Percentiles rank a stretch among this genome's conserved stretches.
These are phyloP conservation scores for Physaria fendleri DNA, from an alignment of 345 rosid genomes.

Conservation along the genomic window DNA sequence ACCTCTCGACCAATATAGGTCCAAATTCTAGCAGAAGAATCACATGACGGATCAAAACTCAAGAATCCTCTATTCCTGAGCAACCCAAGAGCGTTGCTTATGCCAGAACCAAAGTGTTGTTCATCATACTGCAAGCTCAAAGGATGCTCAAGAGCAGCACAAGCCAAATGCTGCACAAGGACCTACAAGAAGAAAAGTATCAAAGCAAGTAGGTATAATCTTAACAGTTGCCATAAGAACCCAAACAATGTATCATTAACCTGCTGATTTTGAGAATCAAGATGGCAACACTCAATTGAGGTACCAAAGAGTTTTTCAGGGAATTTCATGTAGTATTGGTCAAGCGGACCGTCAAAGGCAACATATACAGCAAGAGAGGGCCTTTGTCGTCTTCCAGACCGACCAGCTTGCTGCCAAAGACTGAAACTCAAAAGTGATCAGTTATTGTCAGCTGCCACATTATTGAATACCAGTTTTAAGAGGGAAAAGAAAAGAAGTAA, in stretches of 20 bases:
- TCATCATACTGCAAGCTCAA: constrained; percentile 66
- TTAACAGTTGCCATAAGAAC: constrained; percentile 3
- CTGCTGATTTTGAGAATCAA: constrained; percentile 81
- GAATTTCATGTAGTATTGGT: constrained; percentile 85
- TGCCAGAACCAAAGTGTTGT: constrained; percentile 62
- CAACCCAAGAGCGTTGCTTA: constrained; percentile 39
- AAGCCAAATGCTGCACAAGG: constrained; percentile 76
- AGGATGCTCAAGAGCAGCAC: constrained; percentile 87
- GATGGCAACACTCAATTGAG: constrained; percentile 80
- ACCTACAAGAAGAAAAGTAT: constrained; percentile 46
- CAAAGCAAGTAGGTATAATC: constrained; percentile 5
- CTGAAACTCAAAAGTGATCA: constrained; percentile 36
- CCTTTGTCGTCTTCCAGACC: constrained; percentile 90
- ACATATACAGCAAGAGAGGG: constrained; percentile 85
- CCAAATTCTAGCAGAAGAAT: constrained; percentile 60
- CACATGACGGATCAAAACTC: constrained; percentile 46
- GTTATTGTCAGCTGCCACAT: background rate
- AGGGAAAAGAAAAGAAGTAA: constrained; percentile 11
- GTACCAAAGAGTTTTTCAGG: constrained; percentile 75
- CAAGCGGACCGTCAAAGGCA: constrained; percentile 78
- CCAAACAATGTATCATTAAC: constrained; percentile 32
- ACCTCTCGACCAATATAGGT: constrained; percentile 88
- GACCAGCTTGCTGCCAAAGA: constrained; percentile 97
- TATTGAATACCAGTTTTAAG: background rate
- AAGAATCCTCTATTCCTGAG: constrained; percentile 59